These are phyloP conservation scores for Cicer pinnatifidum DNA, from an alignment of 306 rosid genomes.

Conservation along the genomic window DNA sequence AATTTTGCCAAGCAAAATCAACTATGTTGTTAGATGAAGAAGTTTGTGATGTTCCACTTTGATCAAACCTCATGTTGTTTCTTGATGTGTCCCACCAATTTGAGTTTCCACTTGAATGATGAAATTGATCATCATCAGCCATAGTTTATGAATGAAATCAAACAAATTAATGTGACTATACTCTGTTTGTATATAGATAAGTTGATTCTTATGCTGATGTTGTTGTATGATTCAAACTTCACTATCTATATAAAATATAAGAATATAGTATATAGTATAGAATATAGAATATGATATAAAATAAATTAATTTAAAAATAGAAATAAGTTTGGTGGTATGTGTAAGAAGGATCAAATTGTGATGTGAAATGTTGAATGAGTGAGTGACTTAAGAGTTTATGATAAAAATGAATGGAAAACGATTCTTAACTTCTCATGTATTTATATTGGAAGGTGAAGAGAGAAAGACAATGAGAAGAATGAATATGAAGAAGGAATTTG, in stretches of 20 bases:
- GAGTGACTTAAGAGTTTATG: slow-evolving; percentile 39
- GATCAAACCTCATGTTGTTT: slow-evolving; percentile 57
- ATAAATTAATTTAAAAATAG: not conserved
- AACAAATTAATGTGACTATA: not conserved
- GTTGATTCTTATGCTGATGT: slow-evolving; percentile 1
- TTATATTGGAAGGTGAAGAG: slow-evolving; percentile 60
- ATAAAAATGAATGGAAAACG: slow-evolving; percentile 72
- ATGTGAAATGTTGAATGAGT: not conserved
- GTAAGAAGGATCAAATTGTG: not conserved
- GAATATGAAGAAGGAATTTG: slow-evolving; percentile 3
- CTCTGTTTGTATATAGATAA: not conserved
- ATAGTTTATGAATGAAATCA: slow-evolving; percentile 46
- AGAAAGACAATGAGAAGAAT: slow-evolving; percentile 43
- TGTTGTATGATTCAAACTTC: slow-evolving; percentile 32
- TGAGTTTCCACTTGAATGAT: slow-evolving; percentile 63
- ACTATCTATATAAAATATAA: not conserved
- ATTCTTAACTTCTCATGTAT: slow-evolving; percentile 69
- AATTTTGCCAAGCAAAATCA: slow-evolving; percentile 67
- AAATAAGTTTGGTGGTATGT: not conserved
- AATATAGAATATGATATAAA: not conserved
- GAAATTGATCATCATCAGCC: slow-evolving; percentile 91
- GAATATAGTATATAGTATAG: not conserved
- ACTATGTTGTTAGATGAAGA: slow-evolving; percentile 63
- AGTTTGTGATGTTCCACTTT: slow-evolving; percentile 70
- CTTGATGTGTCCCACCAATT: slow-evolving; percentile 82